Percentiles rank a stretch among this genome's conserved stretches.
These are phyloP conservation scores for Curvularia eragrostidis DNA, from an alignment of 2,329 filamentous ascomycete species.

Conservation along the genomic window DNA sequence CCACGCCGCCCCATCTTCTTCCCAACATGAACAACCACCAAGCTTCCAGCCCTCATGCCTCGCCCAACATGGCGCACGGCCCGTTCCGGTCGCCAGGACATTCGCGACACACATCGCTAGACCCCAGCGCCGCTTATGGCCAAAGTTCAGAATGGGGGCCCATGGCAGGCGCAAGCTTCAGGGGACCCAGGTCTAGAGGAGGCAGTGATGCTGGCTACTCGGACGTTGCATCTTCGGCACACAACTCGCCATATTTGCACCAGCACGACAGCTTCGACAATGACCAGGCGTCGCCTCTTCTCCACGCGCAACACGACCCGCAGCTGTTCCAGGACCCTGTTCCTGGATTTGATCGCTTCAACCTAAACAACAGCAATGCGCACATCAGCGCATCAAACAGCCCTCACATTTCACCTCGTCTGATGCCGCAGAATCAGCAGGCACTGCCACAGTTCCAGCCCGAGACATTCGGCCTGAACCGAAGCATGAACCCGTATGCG, in stretches of 20 bases:
- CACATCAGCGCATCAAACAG: slow-evolving; percentile 70
- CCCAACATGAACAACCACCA: slow-evolving; percentile 61
- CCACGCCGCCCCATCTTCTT: slow-evolving; percentile 64
- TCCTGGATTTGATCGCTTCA: slow-evolving; percentile 79
- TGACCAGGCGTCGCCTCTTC: slow-evolving; percentile 80
- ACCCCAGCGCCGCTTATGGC: slow-evolving; percentile 66
- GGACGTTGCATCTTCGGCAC: slow-evolving; percentile 79
- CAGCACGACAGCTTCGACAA: slow-evolving; percentile 80
- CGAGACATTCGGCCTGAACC: slow-evolving; percentile 56
- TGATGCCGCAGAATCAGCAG: slow-evolving; percentile 73
- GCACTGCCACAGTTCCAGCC: slow-evolving; percentile 58
- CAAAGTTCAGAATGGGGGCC: slow-evolving; percentile 66
- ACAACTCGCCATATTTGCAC: slow-evolving; percentile 80
- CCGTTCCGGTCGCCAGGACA: slow-evolving; percentile 62
- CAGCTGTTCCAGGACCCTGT: slow-evolving; percentile 75
- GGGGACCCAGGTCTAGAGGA: slow-evolving; percentile 75
- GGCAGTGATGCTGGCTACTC: slow-evolving; percentile 83
- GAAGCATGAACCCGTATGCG: slow-evolving; percentile 56
- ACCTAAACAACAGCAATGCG: slow-evolving; percentile 59
- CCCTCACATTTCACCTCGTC: slow-evolving; percentile 71
- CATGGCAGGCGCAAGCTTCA: slow-evolving; percentile 65
- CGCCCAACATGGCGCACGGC: slow-evolving; percentile 61
- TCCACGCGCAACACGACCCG: slow-evolving; percentile 73
- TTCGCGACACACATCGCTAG: slow-evolving; percentile 66
- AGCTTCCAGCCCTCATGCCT: slow-evolving; percentile 59